These are phyloP conservation scores for Penicillium sp. DNA, from an alignment of 2,329 filamentous ascomycete species.

Conservation along the genomic window DNA sequence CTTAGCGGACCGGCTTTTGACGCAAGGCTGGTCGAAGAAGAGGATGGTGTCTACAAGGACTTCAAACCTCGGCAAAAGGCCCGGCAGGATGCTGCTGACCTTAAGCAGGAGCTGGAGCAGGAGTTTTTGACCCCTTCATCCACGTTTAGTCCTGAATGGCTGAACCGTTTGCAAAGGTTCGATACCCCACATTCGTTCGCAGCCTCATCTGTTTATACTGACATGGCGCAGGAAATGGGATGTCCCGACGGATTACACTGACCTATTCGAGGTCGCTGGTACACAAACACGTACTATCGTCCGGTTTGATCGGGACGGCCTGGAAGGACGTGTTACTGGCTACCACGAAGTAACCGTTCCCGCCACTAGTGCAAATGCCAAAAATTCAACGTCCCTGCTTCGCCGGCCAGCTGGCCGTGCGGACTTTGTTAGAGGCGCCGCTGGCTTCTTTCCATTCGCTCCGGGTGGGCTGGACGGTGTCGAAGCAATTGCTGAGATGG, in stretches of 20 bases:
- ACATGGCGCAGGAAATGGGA: constrained; percentile 65
- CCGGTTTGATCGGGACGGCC: constrained; percentile 78
- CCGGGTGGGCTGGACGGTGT: constrained; percentile 82
- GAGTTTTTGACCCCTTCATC: constrained; percentile 72
- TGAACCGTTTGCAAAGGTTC: constrained; percentile 75
- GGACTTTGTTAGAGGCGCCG: constrained; percentile 85
- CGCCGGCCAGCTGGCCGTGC: constrained; percentile 77
- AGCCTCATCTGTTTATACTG: too few species aligned
- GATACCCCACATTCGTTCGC: constrained; percentile 12
- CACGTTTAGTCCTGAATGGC: constrained; percentile 73
- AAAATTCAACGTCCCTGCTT: constrained; percentile 83
- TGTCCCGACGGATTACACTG: constrained; percentile 65
- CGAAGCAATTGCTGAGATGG: constrained; percentile 72
- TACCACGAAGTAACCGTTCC: constrained; percentile 92
- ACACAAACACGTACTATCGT: constrained; percentile 93
- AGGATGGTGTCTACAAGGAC: constrained; percentile 26
- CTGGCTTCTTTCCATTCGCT: constrained; percentile 88
- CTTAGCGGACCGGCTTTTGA: constrained; percentile 25
- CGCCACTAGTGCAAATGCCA: constrained; percentile 78
- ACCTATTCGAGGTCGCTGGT: constrained; percentile 78
- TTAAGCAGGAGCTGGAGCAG: constrained; percentile 64
- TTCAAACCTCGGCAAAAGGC: constrained; percentile 37
- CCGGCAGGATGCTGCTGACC: constrained; percentile 51
- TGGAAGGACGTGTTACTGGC: constrained; percentile 84
- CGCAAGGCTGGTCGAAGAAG: constrained; percentile 24